Conservation (phyloP, 805 yeast species). For the Hanseniaspora guilliermondii region DNA sequence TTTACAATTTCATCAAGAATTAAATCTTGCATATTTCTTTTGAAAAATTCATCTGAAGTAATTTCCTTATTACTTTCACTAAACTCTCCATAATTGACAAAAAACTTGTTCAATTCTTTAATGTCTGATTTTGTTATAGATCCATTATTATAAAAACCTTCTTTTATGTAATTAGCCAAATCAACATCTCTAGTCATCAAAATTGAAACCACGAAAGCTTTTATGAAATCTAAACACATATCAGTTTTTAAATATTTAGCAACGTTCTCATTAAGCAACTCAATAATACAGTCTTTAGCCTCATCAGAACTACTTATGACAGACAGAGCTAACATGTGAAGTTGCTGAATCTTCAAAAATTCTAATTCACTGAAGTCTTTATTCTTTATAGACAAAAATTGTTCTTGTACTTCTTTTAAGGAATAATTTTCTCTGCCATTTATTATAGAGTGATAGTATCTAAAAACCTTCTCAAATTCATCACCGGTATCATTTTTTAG, state of each 20-base stretch:
- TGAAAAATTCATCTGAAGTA: background rate
- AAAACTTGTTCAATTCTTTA: background rate
- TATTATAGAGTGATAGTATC: background rate
- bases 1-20: background rate
- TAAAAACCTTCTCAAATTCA: slow-evolving; percentile 11
- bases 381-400: background rate
- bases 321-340: background rate
- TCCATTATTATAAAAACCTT: slow-evolving; percentile 4
- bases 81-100: slow-evolving; percentile 5
- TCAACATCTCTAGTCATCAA: slow-evolving; percentile 5
- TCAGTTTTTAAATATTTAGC: background rate
- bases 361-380: background rate
- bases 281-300: background rate
- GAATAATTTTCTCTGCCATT: background rate
- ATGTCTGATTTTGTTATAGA: background rate
- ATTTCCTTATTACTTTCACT: background rate
- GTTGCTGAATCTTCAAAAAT: background rate
- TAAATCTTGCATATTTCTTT: background rate
- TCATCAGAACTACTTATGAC: background rate
- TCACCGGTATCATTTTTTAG: background rate
- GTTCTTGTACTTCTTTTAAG: background rate
- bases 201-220: background rate
- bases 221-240: background rate
- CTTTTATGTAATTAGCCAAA: slow-evolving; percentile 10
- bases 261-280: slow-evolving; percentile 1